Percentiles rank a stretch among this genome's conserved stretches.
These are phyloP conservation scores for Ceratocystis harringtonii DNA, from an alignment of 2,329 filamentous ascomycete species.

Conservation along the genomic window DNA sequence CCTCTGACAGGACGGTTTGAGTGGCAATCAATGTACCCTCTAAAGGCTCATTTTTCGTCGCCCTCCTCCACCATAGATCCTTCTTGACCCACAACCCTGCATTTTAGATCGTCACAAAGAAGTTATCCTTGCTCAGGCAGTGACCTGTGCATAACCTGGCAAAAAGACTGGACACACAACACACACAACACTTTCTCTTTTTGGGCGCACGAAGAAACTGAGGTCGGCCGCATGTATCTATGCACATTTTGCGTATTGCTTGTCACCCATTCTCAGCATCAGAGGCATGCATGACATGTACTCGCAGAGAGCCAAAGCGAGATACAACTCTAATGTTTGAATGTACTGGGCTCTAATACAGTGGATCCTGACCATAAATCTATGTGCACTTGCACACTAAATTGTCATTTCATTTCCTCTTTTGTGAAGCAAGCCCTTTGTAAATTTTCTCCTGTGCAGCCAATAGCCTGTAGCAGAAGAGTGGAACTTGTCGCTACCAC, in stretches of 20 bases:
- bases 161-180: not conserved
- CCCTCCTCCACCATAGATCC: not conserved
- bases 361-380: too few species aligned
- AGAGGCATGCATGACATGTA: too few species aligned
- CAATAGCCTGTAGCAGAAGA: not conserved
- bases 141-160: not conserved
- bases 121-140: not conserved
- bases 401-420: not conserved
- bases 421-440: not conserved
- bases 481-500: too few species aligned
- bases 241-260: not conserved
- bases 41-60: not conserved
- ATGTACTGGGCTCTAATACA: too few species aligned
- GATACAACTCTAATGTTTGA: too few species aligned
- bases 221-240: conserved; percentile 1
- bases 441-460: not conserved
- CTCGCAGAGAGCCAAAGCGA: too few species aligned
- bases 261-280: too few species aligned
- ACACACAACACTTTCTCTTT: too few species aligned
- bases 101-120: not conserved
- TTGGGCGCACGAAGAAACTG: not conserved
- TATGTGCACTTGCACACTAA: not conserved
- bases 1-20: not conserved
- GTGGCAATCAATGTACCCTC: conserved; percentile 9
- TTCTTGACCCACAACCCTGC: not conserved